Evolutionary conservation across 2,329 filamentous ascomycete species (phyloP).

Genomic region (Ascochyta pisi): DNA sequence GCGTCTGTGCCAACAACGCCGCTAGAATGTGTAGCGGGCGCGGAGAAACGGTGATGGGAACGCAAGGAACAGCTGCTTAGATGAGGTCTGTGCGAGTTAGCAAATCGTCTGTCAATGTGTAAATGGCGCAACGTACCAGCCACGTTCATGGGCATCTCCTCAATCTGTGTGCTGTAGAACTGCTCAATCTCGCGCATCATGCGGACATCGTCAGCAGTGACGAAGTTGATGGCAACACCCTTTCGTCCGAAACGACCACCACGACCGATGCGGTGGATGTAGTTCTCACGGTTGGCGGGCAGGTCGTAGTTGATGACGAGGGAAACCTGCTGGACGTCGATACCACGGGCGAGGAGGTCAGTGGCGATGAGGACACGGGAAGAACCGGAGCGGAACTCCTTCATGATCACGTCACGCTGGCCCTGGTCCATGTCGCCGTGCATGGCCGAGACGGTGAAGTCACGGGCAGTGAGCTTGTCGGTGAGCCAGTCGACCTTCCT

Average conservation of each 20-base stretch:
- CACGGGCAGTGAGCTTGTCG: slow-evolving; percentile 96
- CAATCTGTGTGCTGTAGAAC: slow-evolving; percentile 99
- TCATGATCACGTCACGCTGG: slow-evolving; percentile 99
- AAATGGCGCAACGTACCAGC: slow-evolving; percentile 59
- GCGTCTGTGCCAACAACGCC: slow-evolving; percentile 34
- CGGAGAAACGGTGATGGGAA: slow-evolving; percentile 35
- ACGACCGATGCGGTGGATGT: slow-evolving; percentile 99
- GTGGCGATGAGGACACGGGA: slow-evolving; percentile 99
- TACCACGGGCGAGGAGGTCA: slow-evolving; percentile 97
- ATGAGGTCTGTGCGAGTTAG: slow-evolving; percentile 47
- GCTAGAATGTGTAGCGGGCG: slow-evolving; percentile 33
- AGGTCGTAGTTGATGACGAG: slow-evolving; percentile 99
- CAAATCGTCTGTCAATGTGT: neutral
- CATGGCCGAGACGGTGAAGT: slow-evolving; percentile 99
- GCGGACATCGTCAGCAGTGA: slow-evolving; percentile 97
- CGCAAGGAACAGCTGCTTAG: slow-evolving; percentile 43
- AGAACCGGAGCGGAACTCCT: slow-evolving; percentile 99
- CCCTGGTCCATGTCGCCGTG: slow-evolving; percentile 99
- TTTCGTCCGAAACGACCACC: slow-evolving; percentile 99
- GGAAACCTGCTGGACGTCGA: slow-evolving; percentile 99
- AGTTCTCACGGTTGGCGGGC: slow-evolving; percentile 99
- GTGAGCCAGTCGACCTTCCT: slow-evolving; percentile 99
- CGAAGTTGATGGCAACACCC: slow-evolving; percentile 99
- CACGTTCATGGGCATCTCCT: slow-evolving; percentile 99
- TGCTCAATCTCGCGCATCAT: slow-evolving; percentile 99